Evolutionary conservation across 1,139 yeast species (phyloP), one percentile per base, ranked within the genome.

Genomic region (Suhomyces terraborum): DNA sequence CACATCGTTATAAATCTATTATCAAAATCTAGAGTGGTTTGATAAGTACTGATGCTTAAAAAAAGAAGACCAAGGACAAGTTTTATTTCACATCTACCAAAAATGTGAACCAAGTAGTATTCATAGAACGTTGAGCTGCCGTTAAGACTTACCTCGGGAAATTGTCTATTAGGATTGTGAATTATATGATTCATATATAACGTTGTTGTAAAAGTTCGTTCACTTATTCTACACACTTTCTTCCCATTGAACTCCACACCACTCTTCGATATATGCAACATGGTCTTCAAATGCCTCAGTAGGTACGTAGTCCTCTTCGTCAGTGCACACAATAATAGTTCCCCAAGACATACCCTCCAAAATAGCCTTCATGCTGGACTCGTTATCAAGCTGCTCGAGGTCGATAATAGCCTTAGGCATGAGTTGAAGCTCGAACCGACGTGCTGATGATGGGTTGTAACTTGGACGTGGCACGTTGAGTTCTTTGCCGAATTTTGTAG

Each of bases 241-340:
- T 61, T 93, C 98, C 98, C 98, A 93, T 64, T 93, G 98, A 9
- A 91, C 96, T 21, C 93, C 96, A 49, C 87, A 86, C 84, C 85
- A 87, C 62, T 93, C 98, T 58, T 87, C 89, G 1, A 84, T 77
- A 55, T 93, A 93, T 0, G 88, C 96, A 32, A 81, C 78, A 45
- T 81, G 70, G 2, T 67, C 75, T 42, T 72, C 78, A 50, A 84
- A 85, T 19, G 75, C 59, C 35, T 71, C 68, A 18, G 61, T 44
- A 1, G 94, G 88, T 10, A 79, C 67, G 47, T 67, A 76, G 59
- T 93, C 96, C 47, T 83, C 85, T 4, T 66, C 65, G 53, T 89
- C 94, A 0, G 97, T 87, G 32, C 85, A 88, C 3, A 91, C 86
- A 25, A 88, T 70, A 27, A 93, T 86, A 0, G 98, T 87, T 2